phyloP scores from a whole-genome alignment of 2,329 filamentous ascomycete genomes.

The Fusarium torulosum region DNA sequence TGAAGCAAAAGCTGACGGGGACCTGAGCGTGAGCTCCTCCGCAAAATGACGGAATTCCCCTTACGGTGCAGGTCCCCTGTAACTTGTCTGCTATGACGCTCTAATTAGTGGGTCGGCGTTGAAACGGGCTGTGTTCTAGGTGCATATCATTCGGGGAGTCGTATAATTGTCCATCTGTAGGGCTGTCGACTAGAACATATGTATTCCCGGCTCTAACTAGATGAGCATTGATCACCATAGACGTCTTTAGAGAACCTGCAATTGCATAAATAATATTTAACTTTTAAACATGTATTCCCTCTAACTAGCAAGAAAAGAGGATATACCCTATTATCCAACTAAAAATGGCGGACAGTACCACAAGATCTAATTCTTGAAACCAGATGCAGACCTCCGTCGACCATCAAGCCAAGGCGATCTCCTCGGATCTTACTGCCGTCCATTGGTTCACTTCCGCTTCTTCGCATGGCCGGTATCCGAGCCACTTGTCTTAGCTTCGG shows the following conservation, averaged over 20 bases:
- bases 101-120: constrained; percentile 23
- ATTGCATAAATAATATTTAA: neutral
- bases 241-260: neutral
- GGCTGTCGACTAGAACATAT: neutral
- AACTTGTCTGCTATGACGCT: constrained; percentile 36
- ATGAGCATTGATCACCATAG: too few species aligned
- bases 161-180: constrained; percentile 10
- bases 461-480: constrained; percentile 61
- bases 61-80: constrained; percentile 19
- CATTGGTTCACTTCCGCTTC: constrained; percentile 55
- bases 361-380: neutral
- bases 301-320: neutral
- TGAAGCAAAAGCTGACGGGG: constrained; percentile 21
- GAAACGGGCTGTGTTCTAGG: constrained; percentile 9
- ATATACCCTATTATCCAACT: neutral
- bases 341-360: neutral
- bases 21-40: constrained; percentile 24
- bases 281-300: neutral
- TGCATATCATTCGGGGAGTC: neutral
- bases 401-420: neutral
- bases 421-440: neutral
- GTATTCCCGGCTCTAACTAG: neutral
- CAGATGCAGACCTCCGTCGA: neutral
- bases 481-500: constrained; percentile 62
- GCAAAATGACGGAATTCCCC: constrained; percentile 34